Evolutionary conservation across 2,329 filamentous ascomycete genomes (phyloP).

Genomic region (Exophiala oligosperma): DNA sequence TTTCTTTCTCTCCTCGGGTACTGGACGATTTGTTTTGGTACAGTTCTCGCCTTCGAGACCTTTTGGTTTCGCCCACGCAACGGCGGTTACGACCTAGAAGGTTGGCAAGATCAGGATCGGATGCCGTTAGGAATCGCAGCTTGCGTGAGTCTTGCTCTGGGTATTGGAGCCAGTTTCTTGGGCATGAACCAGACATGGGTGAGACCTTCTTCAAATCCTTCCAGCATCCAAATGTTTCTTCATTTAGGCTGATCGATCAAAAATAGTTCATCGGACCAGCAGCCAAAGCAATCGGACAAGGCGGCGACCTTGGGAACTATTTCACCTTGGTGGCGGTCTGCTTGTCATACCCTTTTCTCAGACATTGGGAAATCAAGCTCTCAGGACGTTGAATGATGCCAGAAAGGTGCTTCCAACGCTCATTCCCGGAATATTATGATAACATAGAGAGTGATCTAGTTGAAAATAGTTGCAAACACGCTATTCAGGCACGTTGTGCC

Average conservation of each 20-base stretch:
- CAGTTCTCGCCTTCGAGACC: conserved; percentile 24
- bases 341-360: conserved; percentile 14
- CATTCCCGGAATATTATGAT: neutral
- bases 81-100: conserved; percentile 23
- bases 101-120: conserved; percentile 24
- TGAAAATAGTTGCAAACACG: neutral
- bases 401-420: neutral
- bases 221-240: neutral
- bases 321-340: conserved; percentile 13
- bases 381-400: conserved; percentile 2
- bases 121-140: conserved; percentile 25
- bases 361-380: conserved; percentile 16
- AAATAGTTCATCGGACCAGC: conserved; percentile 14
- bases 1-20: conserved; percentile 27
- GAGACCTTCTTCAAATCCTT: neutral
- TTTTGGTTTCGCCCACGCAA: conserved; percentile 24
- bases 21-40: conserved; percentile 25
- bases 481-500: too few relatives aligned
- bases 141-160: conserved; percentile 13
- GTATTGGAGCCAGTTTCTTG: conserved; percentile 16
- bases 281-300: conserved; percentile 19
- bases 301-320: conserved; percentile 23
- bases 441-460: neutral
- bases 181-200: conserved; percentile 29
- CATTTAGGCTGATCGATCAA: neutral